Evolutionary conservation across 306 rosid genomes (phyloP).

Genomic region (Malus orientalis): DNA sequence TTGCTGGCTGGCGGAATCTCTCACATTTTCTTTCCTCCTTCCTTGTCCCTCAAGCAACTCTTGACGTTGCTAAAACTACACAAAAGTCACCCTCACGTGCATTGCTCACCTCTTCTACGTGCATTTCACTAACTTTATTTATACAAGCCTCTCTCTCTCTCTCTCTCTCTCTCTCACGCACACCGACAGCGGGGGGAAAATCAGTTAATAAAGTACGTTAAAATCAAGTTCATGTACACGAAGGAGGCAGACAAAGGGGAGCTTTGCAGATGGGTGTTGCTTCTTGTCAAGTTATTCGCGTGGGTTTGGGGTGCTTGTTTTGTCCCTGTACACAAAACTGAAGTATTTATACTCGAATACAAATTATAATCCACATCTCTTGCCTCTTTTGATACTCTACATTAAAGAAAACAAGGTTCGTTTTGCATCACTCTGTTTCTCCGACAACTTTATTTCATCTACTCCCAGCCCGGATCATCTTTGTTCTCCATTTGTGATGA

Average conservation of each 20-base stretch:
- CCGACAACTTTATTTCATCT: not conserved
- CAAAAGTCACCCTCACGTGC: slow-evolving; percentile 13
- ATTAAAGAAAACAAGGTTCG: slow-evolving; percentile 6
- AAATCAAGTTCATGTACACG: not conserved
- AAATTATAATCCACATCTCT: not conserved
- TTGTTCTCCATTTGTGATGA: too few species aligned
- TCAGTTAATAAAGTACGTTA: not conserved
- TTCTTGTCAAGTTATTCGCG: not conserved
- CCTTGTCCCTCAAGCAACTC: not conserved
- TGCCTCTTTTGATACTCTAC: not conserved
- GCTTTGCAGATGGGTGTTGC: not conserved
- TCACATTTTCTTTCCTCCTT: not conserved
- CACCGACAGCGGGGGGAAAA: too few species aligned
- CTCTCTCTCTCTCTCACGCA: too few species aligned
- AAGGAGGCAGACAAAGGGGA: slow-evolving; percentile 10
- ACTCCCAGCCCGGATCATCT: not conserved
- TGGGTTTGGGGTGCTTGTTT: not conserved
- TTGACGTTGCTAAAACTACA: not conserved
- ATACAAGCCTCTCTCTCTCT: too few species aligned
- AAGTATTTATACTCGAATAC: not conserved
- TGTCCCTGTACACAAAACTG: not conserved
- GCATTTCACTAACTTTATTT: too few species aligned
- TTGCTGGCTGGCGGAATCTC: not conserved
- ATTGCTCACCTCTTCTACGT: slow-evolving; percentile 7
- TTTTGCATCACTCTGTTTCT: not conserved